Base-by-base conservation (phyloP, 2,329 filamentous ascomycete species). In the Sclerotiophoma versabilis region DNA sequence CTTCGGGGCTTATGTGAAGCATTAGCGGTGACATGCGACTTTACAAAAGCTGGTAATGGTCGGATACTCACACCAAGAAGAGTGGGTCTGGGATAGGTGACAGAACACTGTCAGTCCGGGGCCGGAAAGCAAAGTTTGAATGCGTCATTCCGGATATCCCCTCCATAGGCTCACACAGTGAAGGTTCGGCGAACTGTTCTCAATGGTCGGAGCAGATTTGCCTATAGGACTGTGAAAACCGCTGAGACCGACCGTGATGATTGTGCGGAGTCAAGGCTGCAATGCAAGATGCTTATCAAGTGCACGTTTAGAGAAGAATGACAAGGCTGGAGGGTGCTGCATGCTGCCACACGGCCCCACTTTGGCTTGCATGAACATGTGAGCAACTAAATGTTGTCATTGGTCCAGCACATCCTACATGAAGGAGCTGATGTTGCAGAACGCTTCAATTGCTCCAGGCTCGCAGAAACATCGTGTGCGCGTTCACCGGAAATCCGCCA, bases 301-400 rank as follows among this genome's bases (percentile, higher is more conserved):
- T 30, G 27, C 17, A 9, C 29, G n/a, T 39, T 32, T 23, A 20
- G 49, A n/a, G 38, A n/a, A 15, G 5, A 11, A 17, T 3, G 5
- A n/a, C n/a, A 26, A 36, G 32, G 43, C 30, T 29, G 29, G n/a
- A 22, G 22, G 15, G 17, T 37, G 42, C 15, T 44, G 20, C n/a
- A 56, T 33, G 27, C 49, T 30, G 14, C 4, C 39, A 22, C 39
- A 19, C 34, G n/a, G 37, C 47, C 37, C 38, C 43, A 37, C 32
- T 29, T 19, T 20, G 32, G 10, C 29, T 14, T 49, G 47, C 47
- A 20, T 44, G 37, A 15, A 33, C 42, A 33, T 49, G 45, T 39
- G 50, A 38, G 46, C 33, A 25, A 22, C 12, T 11, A 7, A 22
- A 4, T 33, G 12, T 23, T 14, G 30, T 29, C 2, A 54, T 54